These are phyloP conservation scores for Xylaria sp. DNA, from an alignment of 2,329 filamentous ascomycete species.

Conservation along the genomic window DNA sequence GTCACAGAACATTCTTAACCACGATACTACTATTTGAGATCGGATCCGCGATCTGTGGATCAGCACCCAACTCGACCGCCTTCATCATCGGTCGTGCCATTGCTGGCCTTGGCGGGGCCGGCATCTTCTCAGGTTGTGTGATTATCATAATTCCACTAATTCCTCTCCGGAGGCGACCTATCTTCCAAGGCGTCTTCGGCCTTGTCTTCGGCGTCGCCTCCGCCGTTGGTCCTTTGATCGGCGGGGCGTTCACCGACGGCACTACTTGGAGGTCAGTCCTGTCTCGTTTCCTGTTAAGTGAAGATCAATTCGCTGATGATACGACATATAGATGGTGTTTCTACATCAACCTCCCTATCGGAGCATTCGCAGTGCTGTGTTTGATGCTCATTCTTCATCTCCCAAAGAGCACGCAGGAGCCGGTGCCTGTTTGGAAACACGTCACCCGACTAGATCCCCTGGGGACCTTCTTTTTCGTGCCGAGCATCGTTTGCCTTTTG, in stretches of 20 bases:
- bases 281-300: background rate
- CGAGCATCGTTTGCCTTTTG: constrained; percentile 60
- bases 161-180: constrained; percentile 61
- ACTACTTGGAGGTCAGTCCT: constrained; percentile 49
- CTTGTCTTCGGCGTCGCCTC: constrained; percentile 59
- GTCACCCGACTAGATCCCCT: constrained; percentile 56
- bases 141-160: constrained; percentile 61
- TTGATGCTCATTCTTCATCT: constrained; percentile 53
- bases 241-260: constrained; percentile 54
- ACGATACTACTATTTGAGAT: constrained; percentile 56
- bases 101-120: constrained; percentile 58
- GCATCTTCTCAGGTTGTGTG: constrained; percentile 60
- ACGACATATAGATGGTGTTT: constrained; percentile 51
- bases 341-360: constrained; percentile 61
- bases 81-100: constrained; percentile 62
- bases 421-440: constrained; percentile 42
- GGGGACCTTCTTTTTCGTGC: constrained; percentile 62
- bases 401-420: constrained; percentile 33
- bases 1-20: constrained; percentile 46
- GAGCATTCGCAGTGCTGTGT: constrained; percentile 52
- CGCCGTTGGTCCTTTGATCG: constrained; percentile 56
- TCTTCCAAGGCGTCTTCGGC: constrained; percentile 60
- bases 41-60: constrained; percentile 55
- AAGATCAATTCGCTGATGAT: constrained; percentile 18
- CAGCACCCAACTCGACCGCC: constrained; percentile 54